Evolutionary conservation across 805 yeast genomes (phyloP), one percentile per base, ranked within the genome.

Genomic region (Metschnikowia drakensbergensis): DNA sequence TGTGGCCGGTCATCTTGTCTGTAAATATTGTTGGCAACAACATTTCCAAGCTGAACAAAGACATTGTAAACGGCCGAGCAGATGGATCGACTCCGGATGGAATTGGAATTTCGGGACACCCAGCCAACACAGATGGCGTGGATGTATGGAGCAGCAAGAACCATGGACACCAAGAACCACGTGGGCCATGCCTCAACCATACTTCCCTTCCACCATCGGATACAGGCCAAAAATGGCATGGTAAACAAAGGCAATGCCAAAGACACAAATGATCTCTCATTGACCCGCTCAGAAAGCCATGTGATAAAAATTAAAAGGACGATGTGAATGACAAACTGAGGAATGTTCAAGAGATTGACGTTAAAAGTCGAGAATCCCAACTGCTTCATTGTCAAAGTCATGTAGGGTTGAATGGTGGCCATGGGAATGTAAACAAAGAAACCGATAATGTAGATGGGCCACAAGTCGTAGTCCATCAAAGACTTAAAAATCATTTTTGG

Each of bases 41-140:
- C 80, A 17, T 69, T 63, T 1, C 82, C 84, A 0, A 80, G 68
- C 59, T 85, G 90, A 0, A 79, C 80, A 60, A 74, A 76, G 72
- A 83, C 82, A 57, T 84, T 85, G 58, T 79, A 83, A 41, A 84
- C 49, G 0, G 89, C 82, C 0, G 88, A 80, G 10, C 84, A 75
- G 4, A 84, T 81, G 0, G 89, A 79, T 55, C 91, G 69, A 2
- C 80, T 68, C n/a, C 83, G 65, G 27, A 84, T 85, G 1, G 84
- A 72, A 60, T 80, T 78, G 7, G 88, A 75, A 56, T 83, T 83
- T 28, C 78, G 62, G 0, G 89, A 82, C 48, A 81, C 75, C 82
- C 87, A 80, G 27, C 79, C 68, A 27, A 80, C 83, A 50, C 76
- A 67, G 42, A 83, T 63, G 1, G 86, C 79, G 64, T 80, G 81